Evolutionary conservation across 2,329 filamentous ascomycete species (phyloP).

Genomic region (Talaromyces sp.): DNA sequence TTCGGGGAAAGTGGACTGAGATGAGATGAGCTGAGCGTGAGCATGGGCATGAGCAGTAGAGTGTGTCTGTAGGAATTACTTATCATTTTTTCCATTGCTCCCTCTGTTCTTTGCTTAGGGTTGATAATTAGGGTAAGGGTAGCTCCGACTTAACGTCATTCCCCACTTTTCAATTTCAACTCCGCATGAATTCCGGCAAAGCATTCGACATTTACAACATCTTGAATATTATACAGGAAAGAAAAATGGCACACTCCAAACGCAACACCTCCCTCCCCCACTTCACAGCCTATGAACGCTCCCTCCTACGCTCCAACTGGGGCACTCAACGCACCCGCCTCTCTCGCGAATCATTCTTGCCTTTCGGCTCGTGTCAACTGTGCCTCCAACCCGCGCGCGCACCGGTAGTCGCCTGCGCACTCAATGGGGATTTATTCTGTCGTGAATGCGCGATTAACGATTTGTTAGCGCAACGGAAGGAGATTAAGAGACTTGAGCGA

Average conservation of each 20-base stretch:
- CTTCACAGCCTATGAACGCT: slow-evolving; percentile 88
- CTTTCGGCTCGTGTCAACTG: slow-evolving; percentile 81
- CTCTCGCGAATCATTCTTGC: slow-evolving; percentile 82
- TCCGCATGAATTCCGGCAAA: background rate
- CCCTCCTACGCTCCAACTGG: slow-evolving; percentile 76
- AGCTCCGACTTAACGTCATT: background rate
- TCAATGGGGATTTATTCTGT: slow-evolving; percentile 84
- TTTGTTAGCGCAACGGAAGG: slow-evolving; percentile 83
- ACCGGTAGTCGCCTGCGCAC: slow-evolving; percentile 77
- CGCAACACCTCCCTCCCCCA: slow-evolving; percentile 87
- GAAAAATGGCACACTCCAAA: slow-evolving; percentile 53
- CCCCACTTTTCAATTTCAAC: background rate
- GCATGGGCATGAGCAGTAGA: slow-evolving; percentile 1
- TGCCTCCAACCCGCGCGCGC: slow-evolving; percentile 77
- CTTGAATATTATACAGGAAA: background rate
- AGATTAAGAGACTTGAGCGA: slow-evolving; percentile 76
- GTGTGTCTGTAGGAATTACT: background rate
- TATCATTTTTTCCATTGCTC: background rate
- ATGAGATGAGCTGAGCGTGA: background rate
- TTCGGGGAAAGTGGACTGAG: background rate
- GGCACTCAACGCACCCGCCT: slow-evolving; percentile 76
- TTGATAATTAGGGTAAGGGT: background rate
- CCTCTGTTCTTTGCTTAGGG: background rate
- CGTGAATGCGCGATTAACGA: slow-evolving; percentile 89
- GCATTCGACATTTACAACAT: background rate